Conservation (phyloP, 331 rosid species). For the Malus hybrid region DNA sequence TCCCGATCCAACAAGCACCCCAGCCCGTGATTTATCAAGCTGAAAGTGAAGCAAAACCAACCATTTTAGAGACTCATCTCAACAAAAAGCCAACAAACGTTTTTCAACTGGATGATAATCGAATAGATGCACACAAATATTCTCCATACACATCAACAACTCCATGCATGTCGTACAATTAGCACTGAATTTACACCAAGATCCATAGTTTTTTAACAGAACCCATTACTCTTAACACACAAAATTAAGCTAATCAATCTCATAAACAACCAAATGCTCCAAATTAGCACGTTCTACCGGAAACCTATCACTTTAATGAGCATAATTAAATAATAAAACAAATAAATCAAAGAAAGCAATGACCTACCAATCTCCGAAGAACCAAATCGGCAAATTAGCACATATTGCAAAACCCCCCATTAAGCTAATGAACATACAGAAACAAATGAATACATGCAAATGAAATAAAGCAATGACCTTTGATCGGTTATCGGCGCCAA, state of each 20-base stretch:
- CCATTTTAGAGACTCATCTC: background rate
- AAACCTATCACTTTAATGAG: background rate
- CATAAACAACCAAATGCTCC: background rate
- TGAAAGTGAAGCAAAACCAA: background rate
- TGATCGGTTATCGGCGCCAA: constrained; percentile 47
- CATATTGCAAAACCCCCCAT: background rate
- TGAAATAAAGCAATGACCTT: constrained; percentile 33
- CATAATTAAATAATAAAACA: background rate
- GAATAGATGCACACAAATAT: background rate
- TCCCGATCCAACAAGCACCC: too few species aligned
- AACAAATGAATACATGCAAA: background rate
- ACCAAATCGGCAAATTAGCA: too few species aligned
- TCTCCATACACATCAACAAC: background rate
- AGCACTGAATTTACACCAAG: background rate
- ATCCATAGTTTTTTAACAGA: constrained; percentile 8
- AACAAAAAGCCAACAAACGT: background rate
- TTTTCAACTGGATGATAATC: background rate
- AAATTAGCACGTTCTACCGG: background rate
- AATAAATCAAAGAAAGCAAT: background rate
- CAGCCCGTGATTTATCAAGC: too few species aligned
- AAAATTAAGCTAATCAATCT: background rate
- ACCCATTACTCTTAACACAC: background rate
- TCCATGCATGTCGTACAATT: background rate
- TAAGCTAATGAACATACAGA: background rate
- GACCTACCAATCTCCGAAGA: constrained; percentile 25